Evolutionary conservation across 2,329 filamentous ascomycete species (phyloP).

Genomic region (Pyrenophora graminea): DNA sequence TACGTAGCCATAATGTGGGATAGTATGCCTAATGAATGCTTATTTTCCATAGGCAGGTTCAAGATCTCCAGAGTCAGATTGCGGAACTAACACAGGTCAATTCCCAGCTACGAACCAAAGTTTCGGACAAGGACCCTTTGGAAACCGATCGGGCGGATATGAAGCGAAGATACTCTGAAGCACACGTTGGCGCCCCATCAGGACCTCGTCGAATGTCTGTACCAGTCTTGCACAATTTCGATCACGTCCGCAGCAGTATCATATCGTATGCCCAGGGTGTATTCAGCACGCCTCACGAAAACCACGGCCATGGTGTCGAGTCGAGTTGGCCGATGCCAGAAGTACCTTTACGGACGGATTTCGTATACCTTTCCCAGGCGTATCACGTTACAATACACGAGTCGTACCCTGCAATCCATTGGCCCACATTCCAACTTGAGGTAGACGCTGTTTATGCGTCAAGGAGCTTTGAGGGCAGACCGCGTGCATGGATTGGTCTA

Average conservation of each 20-base stretch:
- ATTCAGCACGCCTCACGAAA: conserved; percentile 73
- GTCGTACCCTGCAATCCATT: conserved; percentile 84
- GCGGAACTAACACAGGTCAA: conserved; percentile 80
- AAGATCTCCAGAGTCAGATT: conserved; percentile 93
- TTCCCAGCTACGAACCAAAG: conserved; percentile 68
- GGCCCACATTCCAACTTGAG: conserved; percentile 77
- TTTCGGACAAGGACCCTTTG: conserved; percentile 55
- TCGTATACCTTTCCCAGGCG: conserved; percentile 72
- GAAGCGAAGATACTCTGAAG: conserved; percentile 53
- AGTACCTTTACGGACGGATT: conserved; percentile 70
- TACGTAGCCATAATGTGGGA: conserved; percentile 44
- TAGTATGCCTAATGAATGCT: conserved; percentile 1
- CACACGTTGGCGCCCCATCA: conserved; percentile 9
- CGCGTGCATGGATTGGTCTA: conserved; percentile 74
- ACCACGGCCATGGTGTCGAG: conserved; percentile 51
- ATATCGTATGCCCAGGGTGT: conserved; percentile 75
- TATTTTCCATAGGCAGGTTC: conserved; percentile 69
- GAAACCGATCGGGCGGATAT: conserved; percentile 46
- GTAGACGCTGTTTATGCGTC: conserved; percentile 77
- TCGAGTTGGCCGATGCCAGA: conserved; percentile 59
- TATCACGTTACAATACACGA: conserved; percentile 80
- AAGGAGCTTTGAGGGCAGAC: conserved; percentile 63
- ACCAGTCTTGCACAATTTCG: conserved; percentile 68
- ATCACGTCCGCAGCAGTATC: conserved; percentile 72
- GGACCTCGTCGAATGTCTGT: conserved; percentile 58